Evolutionary conservation across 2,329 filamentous ascomycete genomes (phyloP).

Genomic region (Ophiocordyceps sinensis): DNA sequence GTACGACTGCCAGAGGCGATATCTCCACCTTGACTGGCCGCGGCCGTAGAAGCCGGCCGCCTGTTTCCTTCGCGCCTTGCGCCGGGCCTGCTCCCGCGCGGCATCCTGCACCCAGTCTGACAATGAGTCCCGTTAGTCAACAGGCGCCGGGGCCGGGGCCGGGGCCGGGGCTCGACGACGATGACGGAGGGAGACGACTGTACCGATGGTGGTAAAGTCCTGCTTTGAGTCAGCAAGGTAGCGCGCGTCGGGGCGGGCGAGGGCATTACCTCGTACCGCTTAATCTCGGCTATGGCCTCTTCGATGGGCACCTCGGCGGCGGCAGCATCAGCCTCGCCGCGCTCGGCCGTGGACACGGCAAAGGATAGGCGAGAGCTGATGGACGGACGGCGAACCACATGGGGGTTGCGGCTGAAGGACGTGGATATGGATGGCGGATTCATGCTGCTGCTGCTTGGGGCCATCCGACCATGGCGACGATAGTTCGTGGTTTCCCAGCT

Average conservation of each 20-base stretch:
- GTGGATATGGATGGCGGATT: slow-evolving; percentile 38
- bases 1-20: slow-evolving; percentile 72
- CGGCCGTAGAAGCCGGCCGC: slow-evolving; percentile 59
- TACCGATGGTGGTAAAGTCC: slow-evolving; percentile 92
- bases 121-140: slow-evolving; percentile 12
- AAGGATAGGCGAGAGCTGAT: slow-evolving; percentile 53
- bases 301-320: slow-evolving; percentile 59
- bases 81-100: slow-evolving; percentile 71
- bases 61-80: slow-evolving; percentile 60
- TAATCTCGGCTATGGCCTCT: slow-evolving; percentile 95
- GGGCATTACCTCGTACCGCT: slow-evolving; percentile 65
- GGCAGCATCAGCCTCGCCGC: slow-evolving; percentile 38
- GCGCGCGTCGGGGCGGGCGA: too few relatives aligned
- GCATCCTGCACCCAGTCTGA: slow-evolving; percentile 96
- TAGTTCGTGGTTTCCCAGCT: background rate
- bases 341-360: slow-evolving; percentile 50
- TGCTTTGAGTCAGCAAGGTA: slow-evolving; percentile 8
- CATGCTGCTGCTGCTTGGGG: slow-evolving; percentile 23
- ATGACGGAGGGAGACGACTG: slow-evolving; percentile 4
- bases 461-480: slow-evolving; percentile 23
- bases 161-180: slow-evolving; percentile 3
- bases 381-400: slow-evolving; percentile 35
- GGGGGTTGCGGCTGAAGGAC: slow-evolving; percentile 27
- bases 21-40: slow-evolving; percentile 60
- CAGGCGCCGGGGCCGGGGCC: slow-evolving; percentile 1